Conservation (phyloP, 345 rosid species). For the Laguncularia racemosa region DNA sequence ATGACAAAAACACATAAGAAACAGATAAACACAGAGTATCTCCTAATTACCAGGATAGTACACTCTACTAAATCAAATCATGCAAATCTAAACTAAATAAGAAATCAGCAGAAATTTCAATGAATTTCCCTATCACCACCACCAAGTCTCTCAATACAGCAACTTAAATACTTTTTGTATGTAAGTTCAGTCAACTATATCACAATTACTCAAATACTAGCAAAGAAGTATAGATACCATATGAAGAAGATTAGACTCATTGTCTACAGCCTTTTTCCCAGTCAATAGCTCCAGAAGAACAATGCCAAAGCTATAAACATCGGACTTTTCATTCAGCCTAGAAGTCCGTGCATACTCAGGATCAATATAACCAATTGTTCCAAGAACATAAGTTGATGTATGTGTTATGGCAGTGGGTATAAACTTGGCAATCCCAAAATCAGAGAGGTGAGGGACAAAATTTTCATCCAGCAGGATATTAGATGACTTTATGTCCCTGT, state of each 20-base stretch:
- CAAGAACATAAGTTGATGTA: slow-evolving; percentile 77
- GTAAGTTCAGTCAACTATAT: not conserved
- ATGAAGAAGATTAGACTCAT: slow-evolving; percentile 87
- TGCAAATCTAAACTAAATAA: too few species aligned
- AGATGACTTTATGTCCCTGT: slow-evolving; percentile 90
- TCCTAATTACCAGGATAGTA: not conserved
- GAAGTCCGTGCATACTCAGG: slow-evolving; percentile 96
- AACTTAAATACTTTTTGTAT: too few species aligned
- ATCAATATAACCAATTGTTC: slow-evolving; percentile 94
- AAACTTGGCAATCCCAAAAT: slow-evolving; percentile 88
- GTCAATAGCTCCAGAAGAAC: slow-evolving; percentile 94
- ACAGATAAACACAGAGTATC: not conserved
- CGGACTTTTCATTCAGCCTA: slow-evolving; percentile 77
- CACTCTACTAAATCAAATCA: too few species aligned
- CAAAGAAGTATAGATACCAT: slow-evolving; percentile 36
- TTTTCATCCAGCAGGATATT: slow-evolving; percentile 83
- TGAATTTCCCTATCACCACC: too few species aligned
- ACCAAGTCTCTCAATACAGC: too few species aligned
- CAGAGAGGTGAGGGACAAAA: slow-evolving; percentile 80
- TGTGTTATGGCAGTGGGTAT: slow-evolving; percentile 67
- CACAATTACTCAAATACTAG: not conserved
- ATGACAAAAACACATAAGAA: too few species aligned
- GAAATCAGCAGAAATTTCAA: too few species aligned
- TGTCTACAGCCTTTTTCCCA: slow-evolving; percentile 91
- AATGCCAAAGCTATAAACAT: slow-evolving; percentile 91